phyloP scores from a whole-genome alignment of 768 basidiomycete species.

The Exidia glandulosa region DNA sequence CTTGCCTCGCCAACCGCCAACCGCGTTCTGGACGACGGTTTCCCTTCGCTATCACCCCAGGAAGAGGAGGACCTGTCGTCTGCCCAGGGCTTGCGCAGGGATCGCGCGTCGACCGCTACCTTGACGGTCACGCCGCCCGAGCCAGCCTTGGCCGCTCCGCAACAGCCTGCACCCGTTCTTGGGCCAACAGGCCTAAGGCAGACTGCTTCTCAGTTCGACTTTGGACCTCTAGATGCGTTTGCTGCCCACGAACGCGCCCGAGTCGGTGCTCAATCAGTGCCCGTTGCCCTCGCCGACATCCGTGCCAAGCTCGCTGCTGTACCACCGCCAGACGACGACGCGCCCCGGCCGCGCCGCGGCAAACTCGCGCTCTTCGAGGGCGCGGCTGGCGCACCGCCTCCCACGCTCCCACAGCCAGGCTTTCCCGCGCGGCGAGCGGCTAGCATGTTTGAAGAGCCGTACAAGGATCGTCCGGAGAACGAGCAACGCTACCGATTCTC shows the following conservation, averaged over 20 bases:
- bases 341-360: constrained; percentile 47
- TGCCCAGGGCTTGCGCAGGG: constrained; percentile 3
- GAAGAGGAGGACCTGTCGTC: constrained; percentile 30
- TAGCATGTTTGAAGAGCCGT: constrained; percentile 1
- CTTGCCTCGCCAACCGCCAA: constrained; percentile 24
- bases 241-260: constrained; percentile 15
- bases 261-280: constrained; percentile 14
- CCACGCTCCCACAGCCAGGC: constrained; percentile 30
- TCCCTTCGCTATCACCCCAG: constrained; percentile 34
- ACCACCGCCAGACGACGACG: constrained; percentile 91
- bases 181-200: constrained; percentile 8
- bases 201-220: constrained; percentile 12
- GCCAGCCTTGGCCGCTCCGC: constrained; percentile 1
- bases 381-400: constrained; percentile 33
- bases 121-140: constrained; percentile 30
- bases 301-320: constrained; percentile 52
- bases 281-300: constrained; percentile 40
- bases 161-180: constrained; percentile 8
- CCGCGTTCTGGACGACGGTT: constrained; percentile 20
- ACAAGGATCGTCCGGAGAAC: constrained; percentile 35
- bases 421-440: constrained; percentile 3
- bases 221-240: constrained; percentile 11
- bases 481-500: constrained; percentile 96
- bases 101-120: background rate
- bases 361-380: constrained; percentile 90